Evolutionary conservation across 1,284 basidiomycete genomes (phyloP), one percentile per base, ranked within the genome.

Genomic region (Ceratobasidium sp.): DNA sequence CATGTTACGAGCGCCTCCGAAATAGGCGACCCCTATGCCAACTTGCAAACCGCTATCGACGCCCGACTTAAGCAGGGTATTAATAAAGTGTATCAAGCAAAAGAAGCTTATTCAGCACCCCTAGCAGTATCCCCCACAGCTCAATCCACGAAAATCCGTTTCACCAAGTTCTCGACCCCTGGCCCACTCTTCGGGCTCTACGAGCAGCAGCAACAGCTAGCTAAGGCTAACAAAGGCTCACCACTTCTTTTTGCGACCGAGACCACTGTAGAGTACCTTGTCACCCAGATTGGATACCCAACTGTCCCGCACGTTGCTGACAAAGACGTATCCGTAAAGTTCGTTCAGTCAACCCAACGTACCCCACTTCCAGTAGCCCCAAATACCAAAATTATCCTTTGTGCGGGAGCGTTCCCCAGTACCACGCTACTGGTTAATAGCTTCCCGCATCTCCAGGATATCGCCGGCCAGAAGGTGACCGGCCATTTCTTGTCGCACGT

Each of bases 121-220:
- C 70, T 81, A 39, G 77, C 81, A 1, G 81, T 81, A 40, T 72
- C 72, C 5, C 55, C 53, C 3, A 78, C 53, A 9, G 73, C 79
- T 10, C 53, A 69, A 13, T 68, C 78, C 10, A 26, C 79, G 46
- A 80, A 68, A 2, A 26, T 82, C 23, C 72, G 53, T 4, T 83
- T 83, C 69, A 81, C 77, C 55, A 83, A 83, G 79, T 82, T 83
- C 69, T 81, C 83, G 23, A 83, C 83, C 3, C 82, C 83, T 4
- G 83, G 83, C 15, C 83, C 83, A 42, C 79, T 83, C 18, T 71
- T 83, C 2, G 70, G 55, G 13, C 26, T 84, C 7, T 80, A 81
- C 66, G 80, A 84, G 58, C 70, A 73, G 46, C 83, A 83, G 60
- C 81, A 77, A 42, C 58, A 78, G 49, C 82, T 40, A 61, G 13